phyloP scores from a whole-genome alignment of 108 stramenopile species.

The Fistulifera pelliculosa region DNA sequence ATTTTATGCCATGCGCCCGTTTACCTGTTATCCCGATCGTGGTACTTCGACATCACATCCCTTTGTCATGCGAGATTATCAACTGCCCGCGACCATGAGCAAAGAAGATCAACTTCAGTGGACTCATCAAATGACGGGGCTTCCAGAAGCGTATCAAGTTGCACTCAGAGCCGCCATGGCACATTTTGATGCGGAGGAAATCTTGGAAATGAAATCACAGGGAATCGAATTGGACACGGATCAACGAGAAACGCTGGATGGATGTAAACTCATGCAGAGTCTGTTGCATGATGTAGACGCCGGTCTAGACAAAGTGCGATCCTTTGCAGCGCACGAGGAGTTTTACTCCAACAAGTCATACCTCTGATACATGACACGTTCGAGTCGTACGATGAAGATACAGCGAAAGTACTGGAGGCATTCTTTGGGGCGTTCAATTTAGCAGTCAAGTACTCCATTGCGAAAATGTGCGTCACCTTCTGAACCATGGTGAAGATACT shows the following conservation, averaged over 20 bases:
- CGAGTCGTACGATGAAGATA: constrained; percentile 75
- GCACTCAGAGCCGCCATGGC: constrained; percentile 59
- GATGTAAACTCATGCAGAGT: constrained; percentile 70
- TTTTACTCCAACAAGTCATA: constrained; percentile 63
- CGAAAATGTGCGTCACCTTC: constrained; percentile 61
- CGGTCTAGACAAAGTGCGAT: constrained; percentile 42
- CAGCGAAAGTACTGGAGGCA: constrained; percentile 46
- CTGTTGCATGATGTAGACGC: constrained; percentile 81
- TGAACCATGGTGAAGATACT: constrained; percentile 40
- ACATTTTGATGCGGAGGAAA: constrained; percentile 73
- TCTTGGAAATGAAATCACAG: constrained; percentile 53
- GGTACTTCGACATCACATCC: constrained; percentile 48
- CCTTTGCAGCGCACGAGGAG: constrained; percentile 70
- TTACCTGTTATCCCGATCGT: constrained; percentile 67
- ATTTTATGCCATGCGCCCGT: constrained; percentile 55
- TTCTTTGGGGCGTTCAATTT: constrained; percentile 70
- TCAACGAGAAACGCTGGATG: constrained; percentile 81
- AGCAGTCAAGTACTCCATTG: constrained; percentile 69
- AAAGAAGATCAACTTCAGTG: constrained; percentile 15
- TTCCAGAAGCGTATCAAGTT: constrained; percentile 54
- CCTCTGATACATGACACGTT: constrained; percentile 78
- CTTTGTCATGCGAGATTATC: constrained; percentile 48
- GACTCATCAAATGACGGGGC: constrained; percentile 36
- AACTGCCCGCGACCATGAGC: constrained; percentile 22
- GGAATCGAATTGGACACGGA: constrained; percentile 53